Evolutionary conservation across 148 eudicot genomes (phyloP), one percentile per base, ranked within the genome.

Genomic region (Selenicereus undatus): DNA sequence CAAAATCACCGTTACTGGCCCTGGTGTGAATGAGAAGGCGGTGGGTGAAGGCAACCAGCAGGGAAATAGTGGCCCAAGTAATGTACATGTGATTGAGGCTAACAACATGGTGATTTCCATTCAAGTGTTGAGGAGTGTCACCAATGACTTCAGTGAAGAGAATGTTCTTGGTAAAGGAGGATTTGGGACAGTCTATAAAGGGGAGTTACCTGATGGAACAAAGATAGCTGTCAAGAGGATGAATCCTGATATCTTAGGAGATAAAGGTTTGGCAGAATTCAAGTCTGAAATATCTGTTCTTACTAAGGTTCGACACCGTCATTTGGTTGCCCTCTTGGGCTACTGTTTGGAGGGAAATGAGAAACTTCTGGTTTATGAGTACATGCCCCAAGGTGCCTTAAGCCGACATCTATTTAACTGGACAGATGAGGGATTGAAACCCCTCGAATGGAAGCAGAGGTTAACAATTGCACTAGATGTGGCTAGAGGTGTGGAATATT

Each of bases 111-210:
- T 89, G 5, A 88, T 91, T 43, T 86, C 94, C 2, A 93, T 93
- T 27, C 86, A 93, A 72, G 90, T 89, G 24, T 78, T 93, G 75
- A 85, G 87, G 50, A 85, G 85, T 10, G 93, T 88, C 75, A 93
- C 97, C 10, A 86, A 91, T 85, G 90, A 93, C 71, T 93, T 93
- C 80, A 89, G 91, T 51, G 88, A 88, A 18, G 82, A 87, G 36
- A 90, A 93, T 62, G 78, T 91, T 52, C 77, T 93, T 36, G 97
- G 97, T 12, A 87, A 56, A 84, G 97, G 97, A 29, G 97, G 97
- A 22, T 93, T 93, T 76, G 97, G 97, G n/a, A 90, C 92, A 0
- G 97, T 93, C 42, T 93, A 93, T 82, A 88, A 88, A 85, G 94
- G 97, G 69, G 93, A 88, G 80, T 80, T 88, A 74, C 90, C 84